phyloP scores from a whole-genome alignment of 192 early-diverging fungal species.

The Backusella tarrabulga region DNA sequence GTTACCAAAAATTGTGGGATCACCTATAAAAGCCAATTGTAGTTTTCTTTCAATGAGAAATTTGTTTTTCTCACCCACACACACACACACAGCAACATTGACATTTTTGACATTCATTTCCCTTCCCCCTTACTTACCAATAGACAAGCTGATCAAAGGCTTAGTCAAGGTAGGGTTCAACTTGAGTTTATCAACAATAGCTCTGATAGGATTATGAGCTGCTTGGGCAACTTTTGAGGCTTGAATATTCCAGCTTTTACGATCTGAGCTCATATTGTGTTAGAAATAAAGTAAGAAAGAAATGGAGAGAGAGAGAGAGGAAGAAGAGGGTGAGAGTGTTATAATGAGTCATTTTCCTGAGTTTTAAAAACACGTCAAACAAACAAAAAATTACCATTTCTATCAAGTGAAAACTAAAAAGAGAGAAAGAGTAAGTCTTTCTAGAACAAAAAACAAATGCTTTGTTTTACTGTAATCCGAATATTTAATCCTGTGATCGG shows the following conservation, averaged over 20 bases:
- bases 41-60: neutral
- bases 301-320: neutral
- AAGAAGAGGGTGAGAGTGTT: neutral
- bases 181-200: conserved; percentile 78
- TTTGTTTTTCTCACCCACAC: too few species aligned
- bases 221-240: conserved; percentile 67
- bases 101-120: neutral
- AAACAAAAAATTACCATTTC: conserved; percentile 1
- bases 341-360: conserved; percentile 3
- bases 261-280: conserved; percentile 22
- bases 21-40: conserved; percentile 45
- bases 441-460: neutral
- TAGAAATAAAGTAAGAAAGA: neutral
- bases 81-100: neutral
- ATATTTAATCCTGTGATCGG: neutral
- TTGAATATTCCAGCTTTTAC: conserved; percentile 45
- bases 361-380: neutral
- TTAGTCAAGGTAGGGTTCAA: conserved; percentile 58
- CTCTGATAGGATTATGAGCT: conserved; percentile 86
- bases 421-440: neutral
- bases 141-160: conserved; percentile 64
- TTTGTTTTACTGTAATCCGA: neutral
- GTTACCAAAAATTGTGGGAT: conserved; percentile 91
- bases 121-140: conserved; percentile 31
- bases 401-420: neutral